Base-by-base conservation (phyloP, 768 basidiomycete genomes). In the Holtermannia corniformis region DNA sequence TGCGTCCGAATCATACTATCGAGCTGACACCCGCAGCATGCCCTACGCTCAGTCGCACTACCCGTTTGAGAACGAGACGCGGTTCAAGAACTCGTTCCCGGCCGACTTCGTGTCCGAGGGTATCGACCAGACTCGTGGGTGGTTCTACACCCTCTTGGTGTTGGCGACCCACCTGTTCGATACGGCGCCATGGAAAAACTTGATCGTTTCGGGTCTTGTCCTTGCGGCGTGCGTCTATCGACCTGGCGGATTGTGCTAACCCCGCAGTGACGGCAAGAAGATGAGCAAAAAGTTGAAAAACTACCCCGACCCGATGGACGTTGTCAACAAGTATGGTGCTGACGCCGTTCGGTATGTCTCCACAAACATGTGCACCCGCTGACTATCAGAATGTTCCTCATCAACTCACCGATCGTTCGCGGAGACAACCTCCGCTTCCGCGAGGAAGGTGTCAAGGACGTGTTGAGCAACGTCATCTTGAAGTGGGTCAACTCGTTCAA, bases 401-500 rank as follows among this genome's bases (percentile, higher is more conserved):
- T 99, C 59, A 99, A 97, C 75, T 99, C 95, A 13, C 95, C 95
- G 50, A 90, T 97, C 60, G 93, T 97, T 22, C 86, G 95, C 24
- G 95, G 87, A 12, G 95, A 97, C 72, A 96, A 96, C 71, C 80
- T 99, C 42, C 84, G 91, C 50, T 99, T 99, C 84, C 82, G 91
- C 47, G 95, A 99, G 73, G 89, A 93, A 61, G 95, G 95, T 58
- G 95, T 99, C 54, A 86, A 88, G 59, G 93, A 97, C 62, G 91
- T 97, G 60, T 79, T 97, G 60, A 87, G 90, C 41, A 85, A 87
- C n/a, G 95, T 96, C 27, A 83, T 99, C 56, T 79, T 96, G 12
- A 93, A 93, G 3, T 97, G 95, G 91, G 81, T 97, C 69, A 99
- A 97, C 72, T 87, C 92, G 42, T 92, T 92, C 82, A 89, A 93